Conservation (phyloP, 148 eudicot species). For the Rhododendron ferrugineum region DNA sequence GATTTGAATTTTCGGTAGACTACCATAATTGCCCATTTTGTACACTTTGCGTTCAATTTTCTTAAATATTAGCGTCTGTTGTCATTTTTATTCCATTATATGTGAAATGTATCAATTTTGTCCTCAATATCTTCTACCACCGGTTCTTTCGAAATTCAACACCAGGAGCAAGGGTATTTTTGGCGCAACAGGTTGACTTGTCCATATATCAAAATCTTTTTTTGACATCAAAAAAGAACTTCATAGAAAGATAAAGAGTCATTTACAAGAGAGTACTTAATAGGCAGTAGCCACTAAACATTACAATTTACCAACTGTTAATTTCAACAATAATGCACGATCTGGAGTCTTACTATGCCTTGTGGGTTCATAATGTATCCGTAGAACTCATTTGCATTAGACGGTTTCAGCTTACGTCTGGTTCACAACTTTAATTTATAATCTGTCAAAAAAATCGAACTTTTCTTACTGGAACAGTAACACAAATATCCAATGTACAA, state of each 20-base stretch:
- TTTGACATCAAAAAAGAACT: no score
- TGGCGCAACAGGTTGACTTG: not conserved
- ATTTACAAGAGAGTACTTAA: not conserved
- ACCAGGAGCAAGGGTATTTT: not conserved
- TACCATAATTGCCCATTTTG: not conserved
- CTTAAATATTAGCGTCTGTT: not conserved
- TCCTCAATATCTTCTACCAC: not conserved
- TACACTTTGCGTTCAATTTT: not conserved
- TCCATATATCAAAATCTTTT: not conserved
- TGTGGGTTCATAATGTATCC: no score
- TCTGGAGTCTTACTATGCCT: no score
- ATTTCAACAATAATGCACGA: no score
- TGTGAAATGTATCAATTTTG: not conserved
- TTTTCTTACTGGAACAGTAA: not conserved
- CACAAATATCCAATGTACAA: not conserved
- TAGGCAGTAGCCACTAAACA: no score
- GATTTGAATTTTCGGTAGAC: not conserved
- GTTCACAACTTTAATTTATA: not conserved
- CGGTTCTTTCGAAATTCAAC: not conserved
- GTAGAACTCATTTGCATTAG: no score
- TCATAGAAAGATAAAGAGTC: no score
- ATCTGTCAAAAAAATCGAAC: not conserved
- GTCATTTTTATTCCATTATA: not conserved
- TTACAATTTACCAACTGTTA: no score
- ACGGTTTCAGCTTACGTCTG: no score